Base-by-base conservation (phyloP, 192 early-diverging fungal species). In the Globomyces pollinis-pini region DNA sequence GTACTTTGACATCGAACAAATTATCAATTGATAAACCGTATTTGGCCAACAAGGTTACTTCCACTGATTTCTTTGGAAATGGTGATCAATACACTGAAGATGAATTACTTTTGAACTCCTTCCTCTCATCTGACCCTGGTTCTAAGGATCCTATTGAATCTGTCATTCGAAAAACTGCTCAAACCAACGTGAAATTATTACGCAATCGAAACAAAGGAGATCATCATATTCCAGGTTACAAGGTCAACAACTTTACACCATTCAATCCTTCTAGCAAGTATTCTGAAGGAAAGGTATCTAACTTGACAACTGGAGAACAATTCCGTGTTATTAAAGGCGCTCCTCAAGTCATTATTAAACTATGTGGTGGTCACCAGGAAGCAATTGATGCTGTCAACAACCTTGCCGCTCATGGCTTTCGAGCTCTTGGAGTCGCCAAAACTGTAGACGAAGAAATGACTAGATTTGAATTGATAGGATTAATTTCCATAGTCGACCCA, bases 271-370 rank as follows among this genome's bases (percentile, higher is more conserved):
- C 72, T n/a, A 88, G 87, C 49, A 94, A 92, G 67, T 86, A 91
- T 79, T 93, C 90, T 23, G 83, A 88, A 63, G 91, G 90, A 42
- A 91, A 85, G 15, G 85, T 91, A 54, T 69, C 76, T 42, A 82
- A 94, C 67, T 66, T 76, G 54, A 68, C 84, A n/a, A 86, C 84
- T 41, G 79, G 70, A 55, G 79, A 86, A 67, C 73, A 76, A 34
- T 93, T 96, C 79, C 80, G 86, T 66, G 83, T 85, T 55, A 91
- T 90, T 70, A 94, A 94, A 77, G 91, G 91, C 61, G 92, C 91
- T 21, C 91, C 92, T 20, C 90, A 93, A 67, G 91, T 92, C 33
- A 91, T 93, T 57, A 86, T 87, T 59, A 78, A 76, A 64, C 80
- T 91, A 50, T 57, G 52, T 43, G 67, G 69, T 21, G 71, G 68